Evolutionary conservation across 805 yeast species (phyloP), one percentile per base, ranked within the genome.

Genomic region (Kodamaea leandrae): DNA sequence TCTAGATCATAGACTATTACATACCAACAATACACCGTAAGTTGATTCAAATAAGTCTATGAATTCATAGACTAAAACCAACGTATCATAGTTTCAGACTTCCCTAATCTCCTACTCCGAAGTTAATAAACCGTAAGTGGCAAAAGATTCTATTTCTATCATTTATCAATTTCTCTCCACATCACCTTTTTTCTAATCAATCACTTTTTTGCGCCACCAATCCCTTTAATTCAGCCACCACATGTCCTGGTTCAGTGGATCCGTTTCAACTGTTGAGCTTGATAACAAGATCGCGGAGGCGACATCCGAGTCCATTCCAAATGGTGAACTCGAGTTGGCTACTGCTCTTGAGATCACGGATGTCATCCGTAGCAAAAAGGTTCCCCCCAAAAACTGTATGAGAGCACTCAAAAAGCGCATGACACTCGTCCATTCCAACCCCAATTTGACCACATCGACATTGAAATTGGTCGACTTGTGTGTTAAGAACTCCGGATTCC

Each of bases 401-500:
- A 68, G 95, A 49, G 68, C 82, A n/a, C 64, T 91, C 46, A 88
- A 88, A 68, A 82, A 79, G 51, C 74, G 96, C 37, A 67, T 89
- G 14, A 69, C 82, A 19, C 59, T 65, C 23, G 76, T 81, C 16
- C 54, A 64, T 44, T 66, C 70, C 41, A 90, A 90, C 57, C 96
- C 97, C 8, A 89, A 90, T 59, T 77, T 82, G 7, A 86, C 86
- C 54, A 72, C 81, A 19, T 77, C 93, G 4, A 71, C 90, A 0
- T 73, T 93, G 55, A 85, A 83, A 54, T 68, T 93, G 46, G 71
- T 83, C 23, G 98, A 93, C 53, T 74, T 87, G 34, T 86, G 96
- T 63, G 83, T 91, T 41, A 93, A 93, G 64, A 93, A 93, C 58
- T 90, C 96, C 35, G 99, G 99, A 6, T 71, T 72, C 36, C 95